A percentile compares a stretch with the other conserved stretches of the same genome.
Evolutionary conservation across 306 rosid species (phyloP).

Genomic region (Rosa multiflora): DNA sequence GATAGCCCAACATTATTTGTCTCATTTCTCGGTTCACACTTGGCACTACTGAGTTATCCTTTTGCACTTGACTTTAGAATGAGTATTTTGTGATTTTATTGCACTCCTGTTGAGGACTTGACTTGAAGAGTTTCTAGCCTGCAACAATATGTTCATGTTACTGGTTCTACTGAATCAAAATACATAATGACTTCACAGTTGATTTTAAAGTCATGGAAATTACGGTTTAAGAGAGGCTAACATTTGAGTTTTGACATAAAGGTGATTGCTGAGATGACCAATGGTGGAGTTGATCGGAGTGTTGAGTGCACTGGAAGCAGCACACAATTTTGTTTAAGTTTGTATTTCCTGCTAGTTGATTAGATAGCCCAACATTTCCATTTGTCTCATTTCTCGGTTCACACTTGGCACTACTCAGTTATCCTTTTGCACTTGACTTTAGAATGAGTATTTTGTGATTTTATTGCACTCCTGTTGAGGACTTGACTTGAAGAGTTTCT

Average conservation of each 20-base stretch:
- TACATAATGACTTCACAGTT: background rate
- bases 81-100: background rate
- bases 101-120: background rate
- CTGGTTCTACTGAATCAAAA: background rate
- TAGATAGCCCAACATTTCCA: background rate
- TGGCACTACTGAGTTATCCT: background rate
- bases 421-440: background rate
- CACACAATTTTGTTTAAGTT: background rate
- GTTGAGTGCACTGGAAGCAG: constrained; percentile 85
- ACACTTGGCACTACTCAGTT: background rate
- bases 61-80: background rate
- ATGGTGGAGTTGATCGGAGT: constrained; percentile 90
- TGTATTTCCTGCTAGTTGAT: background rate
- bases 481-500: background rate
- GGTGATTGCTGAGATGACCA: constrained; percentile 85
- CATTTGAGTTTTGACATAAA: constrained; percentile 29
- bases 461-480: background rate
- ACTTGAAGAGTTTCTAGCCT: background rate
- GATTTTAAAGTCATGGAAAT: background rate
- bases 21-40: background rate
- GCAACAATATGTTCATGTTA: background rate
- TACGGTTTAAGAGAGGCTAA: background rate
- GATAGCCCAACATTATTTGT: no score
- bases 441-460: background rate
- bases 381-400: background rate